Evolutionary conservation across 352 stramenopile genomes (phyloP).

Genomic region (Plasmopara halstedii): DNA sequence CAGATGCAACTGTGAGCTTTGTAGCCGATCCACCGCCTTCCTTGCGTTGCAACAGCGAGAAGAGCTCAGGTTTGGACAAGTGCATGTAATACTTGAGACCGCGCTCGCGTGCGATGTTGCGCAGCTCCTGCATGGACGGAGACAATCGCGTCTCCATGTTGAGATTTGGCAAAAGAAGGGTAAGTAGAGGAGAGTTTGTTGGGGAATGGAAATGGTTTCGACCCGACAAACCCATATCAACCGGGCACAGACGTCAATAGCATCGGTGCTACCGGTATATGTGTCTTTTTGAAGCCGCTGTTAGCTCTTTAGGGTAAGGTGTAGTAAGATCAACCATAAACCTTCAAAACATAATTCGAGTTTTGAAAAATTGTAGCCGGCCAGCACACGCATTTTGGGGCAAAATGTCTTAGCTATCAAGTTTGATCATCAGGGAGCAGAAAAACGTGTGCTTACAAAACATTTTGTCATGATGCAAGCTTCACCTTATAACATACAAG

Average conservation of each 20-base stretch:
- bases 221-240: slow-evolving; percentile 24
- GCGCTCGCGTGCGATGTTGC: slow-evolving; percentile 52
- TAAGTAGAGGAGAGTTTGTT: slow-evolving; percentile 9
- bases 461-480: no score
- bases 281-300: background rate
- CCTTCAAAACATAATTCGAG: slow-evolving; percentile 4
- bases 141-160: slow-evolving; percentile 78
- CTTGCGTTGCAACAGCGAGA: slow-evolving; percentile 67
- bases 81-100: slow-evolving; percentile 82
- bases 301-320: slow-evolving; percentile 2
- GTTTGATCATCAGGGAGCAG: no score
- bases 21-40: slow-evolving; percentile 40
- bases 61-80: slow-evolving; percentile 74
- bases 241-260: slow-evolving; percentile 10
- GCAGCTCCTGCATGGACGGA: slow-evolving; percentile 73
- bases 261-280: slow-evolving; percentile 17
- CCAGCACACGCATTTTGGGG: no score
- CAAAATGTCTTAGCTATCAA: no score
- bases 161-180: background rate
- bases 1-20: background rate
- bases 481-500: no score
- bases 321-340: slow-evolving; percentile 1
- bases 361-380: slow-evolving; percentile 1
- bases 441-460: no score
- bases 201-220: slow-evolving; percentile 18